Conservation (phyloP, 78 protist genomes). For the Dictyostelium intermedium region DNA sequence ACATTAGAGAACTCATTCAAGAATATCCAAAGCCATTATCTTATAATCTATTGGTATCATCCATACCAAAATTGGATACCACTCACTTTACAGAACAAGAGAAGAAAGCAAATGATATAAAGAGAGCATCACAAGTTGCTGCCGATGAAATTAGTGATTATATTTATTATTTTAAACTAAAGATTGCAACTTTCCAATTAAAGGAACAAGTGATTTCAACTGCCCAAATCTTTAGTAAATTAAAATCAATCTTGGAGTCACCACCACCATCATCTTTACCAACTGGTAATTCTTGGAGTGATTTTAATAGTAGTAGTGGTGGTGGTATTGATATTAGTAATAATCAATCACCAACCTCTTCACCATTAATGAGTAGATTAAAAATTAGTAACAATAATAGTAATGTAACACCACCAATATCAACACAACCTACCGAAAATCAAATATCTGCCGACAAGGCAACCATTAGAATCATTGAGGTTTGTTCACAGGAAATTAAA, state of each 20-base stretch:
- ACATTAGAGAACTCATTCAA: slow-evolving; percentile 15
- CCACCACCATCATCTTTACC: neutral
- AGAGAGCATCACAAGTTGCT: slow-evolving; percentile 56
- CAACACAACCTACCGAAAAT: neutral
- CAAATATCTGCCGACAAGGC: neutral
- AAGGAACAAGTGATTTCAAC: slow-evolving; percentile 52
- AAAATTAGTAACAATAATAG: neutral
- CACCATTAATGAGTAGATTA: neutral
- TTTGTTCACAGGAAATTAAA: slow-evolving; percentile 24
- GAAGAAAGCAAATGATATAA: slow-evolving; percentile 26
- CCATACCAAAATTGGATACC: neutral
- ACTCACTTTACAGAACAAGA: neutral
- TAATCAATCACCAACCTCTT: slow-evolving; percentile 12
- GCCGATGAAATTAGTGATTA: slow-evolving; percentile 50
- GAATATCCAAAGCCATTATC: slow-evolving; percentile 15
- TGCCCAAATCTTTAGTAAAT: slow-evolving; percentile 34
- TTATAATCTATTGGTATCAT: neutral
- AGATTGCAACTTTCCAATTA: slow-evolving; percentile 6
- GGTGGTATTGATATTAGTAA: neutral
- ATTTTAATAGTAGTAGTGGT: neutral
- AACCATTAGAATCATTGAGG: slow-evolving; percentile 29
- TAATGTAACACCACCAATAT: neutral
- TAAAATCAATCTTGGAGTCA: slow-evolving; percentile 25
- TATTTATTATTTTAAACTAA: slow-evolving; percentile 27
- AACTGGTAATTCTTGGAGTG: neutral